Conservation (phyloP, 2,329 filamentous ascomycete species). For the Colletotrichum truncatum region DNA sequence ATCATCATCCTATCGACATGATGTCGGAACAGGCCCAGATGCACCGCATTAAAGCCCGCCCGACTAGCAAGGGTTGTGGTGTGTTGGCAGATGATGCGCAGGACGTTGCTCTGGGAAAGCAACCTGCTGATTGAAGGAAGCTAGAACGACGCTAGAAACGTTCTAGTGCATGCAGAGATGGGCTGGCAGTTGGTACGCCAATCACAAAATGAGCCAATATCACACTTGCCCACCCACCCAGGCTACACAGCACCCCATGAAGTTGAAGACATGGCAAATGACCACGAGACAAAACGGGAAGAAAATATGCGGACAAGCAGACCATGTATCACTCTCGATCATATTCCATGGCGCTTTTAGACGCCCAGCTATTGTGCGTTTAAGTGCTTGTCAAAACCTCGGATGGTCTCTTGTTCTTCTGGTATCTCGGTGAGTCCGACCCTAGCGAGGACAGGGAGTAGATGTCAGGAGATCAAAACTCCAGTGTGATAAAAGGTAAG, state of each 20-base stretch:
- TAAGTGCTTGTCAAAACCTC: neutral
- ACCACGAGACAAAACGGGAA: neutral
- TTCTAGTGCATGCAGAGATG: neutral
- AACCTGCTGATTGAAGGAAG: neutral
- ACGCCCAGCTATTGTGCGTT: neutral
- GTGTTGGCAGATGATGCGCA: no score
- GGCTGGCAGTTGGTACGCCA: neutral
- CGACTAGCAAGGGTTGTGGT: neutral
- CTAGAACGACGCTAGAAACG: slow-evolving; percentile 19
- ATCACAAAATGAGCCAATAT: neutral
- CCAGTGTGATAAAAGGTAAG: neutral
- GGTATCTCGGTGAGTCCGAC: slow-evolving; percentile 6
- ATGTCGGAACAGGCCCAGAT: neutral
- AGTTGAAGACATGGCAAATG: neutral
- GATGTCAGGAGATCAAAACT: neutral
- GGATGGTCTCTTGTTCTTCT: no score
- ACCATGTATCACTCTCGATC: neutral
- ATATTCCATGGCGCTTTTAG: neutral
- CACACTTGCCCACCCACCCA: no score
- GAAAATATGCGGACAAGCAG: neutral
- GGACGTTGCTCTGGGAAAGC: no score
- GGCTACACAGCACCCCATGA: no score
- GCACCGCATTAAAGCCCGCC: neutral
- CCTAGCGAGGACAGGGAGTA: slow-evolving; percentile 3
- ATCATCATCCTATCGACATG: neutral